Evolutionary conservation across 306 rosid species (phyloP).

Genomic region (Adenanthera pavonina): DNA sequence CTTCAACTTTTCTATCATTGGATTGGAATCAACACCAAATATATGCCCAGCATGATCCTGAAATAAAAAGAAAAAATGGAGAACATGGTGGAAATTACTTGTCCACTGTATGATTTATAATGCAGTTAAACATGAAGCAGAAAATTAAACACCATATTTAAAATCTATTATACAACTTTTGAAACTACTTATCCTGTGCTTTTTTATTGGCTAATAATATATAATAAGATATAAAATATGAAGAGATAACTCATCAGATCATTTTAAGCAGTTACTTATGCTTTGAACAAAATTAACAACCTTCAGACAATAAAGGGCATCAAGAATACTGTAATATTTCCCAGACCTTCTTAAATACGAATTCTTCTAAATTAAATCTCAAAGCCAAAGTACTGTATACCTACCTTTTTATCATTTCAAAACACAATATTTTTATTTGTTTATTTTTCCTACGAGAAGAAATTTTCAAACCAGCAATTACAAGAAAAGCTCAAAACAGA

Average conservation of each 20-base stretch:
- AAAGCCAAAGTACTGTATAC: not conserved
- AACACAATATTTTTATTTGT: not conserved
- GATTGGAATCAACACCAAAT: slow-evolving; percentile 90
- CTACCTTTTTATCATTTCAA: not conserved
- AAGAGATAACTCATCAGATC: not conserved
- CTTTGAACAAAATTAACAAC: not conserved
- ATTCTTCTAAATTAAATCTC: not conserved
- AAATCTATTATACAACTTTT: not conserved
- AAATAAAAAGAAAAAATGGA: slow-evolving; percentile 35
- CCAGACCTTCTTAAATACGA: not conserved
- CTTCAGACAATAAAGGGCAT: not conserved
- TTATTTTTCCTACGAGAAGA: not conserved
- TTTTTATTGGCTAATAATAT: not conserved
- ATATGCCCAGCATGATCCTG: slow-evolving; percentile 99
- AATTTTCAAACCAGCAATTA: slow-evolving; percentile 7
- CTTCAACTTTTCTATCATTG: slow-evolving; percentile 89
- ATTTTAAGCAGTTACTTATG: not conserved
- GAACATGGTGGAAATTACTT: slow-evolving; percentile 29
- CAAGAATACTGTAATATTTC: not conserved
- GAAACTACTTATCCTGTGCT: not conserved
- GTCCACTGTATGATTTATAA: slow-evolving; percentile 6
- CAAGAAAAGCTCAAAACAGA: not conserved
- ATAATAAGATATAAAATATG: not conserved
- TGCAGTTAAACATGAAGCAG: not conserved
- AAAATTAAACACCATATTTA: not conserved